phyloP scores from a whole-genome alignment of 163 green algal genomes.

The Smithsoniella earleae region DNA sequence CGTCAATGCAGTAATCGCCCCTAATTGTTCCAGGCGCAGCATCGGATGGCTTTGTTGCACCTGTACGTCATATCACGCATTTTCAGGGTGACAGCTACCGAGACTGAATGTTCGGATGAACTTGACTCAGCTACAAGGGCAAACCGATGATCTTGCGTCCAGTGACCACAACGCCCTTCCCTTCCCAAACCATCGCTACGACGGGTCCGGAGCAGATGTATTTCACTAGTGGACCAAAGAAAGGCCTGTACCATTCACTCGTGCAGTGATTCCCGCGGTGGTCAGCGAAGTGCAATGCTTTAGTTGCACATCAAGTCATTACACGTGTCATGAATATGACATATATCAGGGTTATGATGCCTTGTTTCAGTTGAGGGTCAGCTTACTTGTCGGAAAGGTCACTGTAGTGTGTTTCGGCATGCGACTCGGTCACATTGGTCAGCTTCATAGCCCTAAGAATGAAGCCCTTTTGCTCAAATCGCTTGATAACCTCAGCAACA shows the following conservation, averaged over 20 bases:
- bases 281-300: no score
- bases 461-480: slow-evolving; percentile 81
- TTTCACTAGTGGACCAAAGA: slow-evolving; percentile 73
- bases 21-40: slow-evolving; percentile 91
- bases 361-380: no score
- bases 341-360: no score
- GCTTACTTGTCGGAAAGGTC: slow-evolving; percentile 32
- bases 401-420: slow-evolving; percentile 85
- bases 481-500: slow-evolving; percentile 65
- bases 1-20: slow-evolving; percentile 75
- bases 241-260: slow-evolving; percentile 68
- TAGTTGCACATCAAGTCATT: no score
- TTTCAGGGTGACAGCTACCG: neutral
- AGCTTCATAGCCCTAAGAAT: slow-evolving; percentile 76
- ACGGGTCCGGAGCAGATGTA: slow-evolving; percentile 82
- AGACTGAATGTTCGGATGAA: neutral
- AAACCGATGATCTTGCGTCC: slow-evolving; percentile 66
- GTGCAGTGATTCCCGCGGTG: no score
- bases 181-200: slow-evolving; percentile 79
- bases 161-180: slow-evolving; percentile 51
- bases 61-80: slow-evolving; percentile 30
- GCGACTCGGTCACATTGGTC: slow-evolving; percentile 58
- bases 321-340: no score
- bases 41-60: slow-evolving; percentile 84
- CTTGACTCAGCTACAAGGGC: slow-evolving; percentile 12